These are phyloP conservation scores for Aspergillus nomiae DNA, from an alignment of 2,329 filamentous ascomycete genomes.

Conservation along the genomic window DNA sequence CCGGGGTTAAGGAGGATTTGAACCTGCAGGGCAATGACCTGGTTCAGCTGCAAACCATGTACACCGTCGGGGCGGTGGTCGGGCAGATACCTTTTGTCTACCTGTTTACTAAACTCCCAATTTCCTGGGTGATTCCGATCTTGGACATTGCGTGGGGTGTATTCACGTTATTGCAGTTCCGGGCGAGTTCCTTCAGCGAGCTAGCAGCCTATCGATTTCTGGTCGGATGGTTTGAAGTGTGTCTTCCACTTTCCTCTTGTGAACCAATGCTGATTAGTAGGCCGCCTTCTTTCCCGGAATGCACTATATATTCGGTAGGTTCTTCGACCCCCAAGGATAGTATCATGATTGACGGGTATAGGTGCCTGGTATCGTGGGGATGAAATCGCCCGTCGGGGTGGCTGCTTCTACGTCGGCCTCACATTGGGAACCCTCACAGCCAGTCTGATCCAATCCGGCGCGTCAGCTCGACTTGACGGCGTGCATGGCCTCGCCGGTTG, in stretches of 20 bases:
- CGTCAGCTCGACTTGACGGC: conserved; percentile 45
- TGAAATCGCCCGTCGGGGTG: conserved; percentile 52
- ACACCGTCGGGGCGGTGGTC: conserved; percentile 52
- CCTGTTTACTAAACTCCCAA: conserved; percentile 49
- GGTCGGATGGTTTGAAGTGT: conserved; percentile 54
- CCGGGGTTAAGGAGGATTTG: conserved; percentile 56
- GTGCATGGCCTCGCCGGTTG: conserved; percentile 52
- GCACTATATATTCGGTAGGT: conserved; percentile 37
- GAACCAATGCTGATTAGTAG: not conserved
- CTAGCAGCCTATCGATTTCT: conserved; percentile 57
- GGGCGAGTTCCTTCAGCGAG: conserved; percentile 52
- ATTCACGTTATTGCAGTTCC: conserved; percentile 59
- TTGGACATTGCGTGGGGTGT: conserved; percentile 59
- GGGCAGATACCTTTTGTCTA: conserved; percentile 57
- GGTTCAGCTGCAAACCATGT: conserved; percentile 59
- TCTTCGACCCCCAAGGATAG: too few relatives aligned
- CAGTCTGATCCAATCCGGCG: conserved; percentile 52
- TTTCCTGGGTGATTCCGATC: conserved; percentile 55
- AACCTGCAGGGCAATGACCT: conserved; percentile 56
- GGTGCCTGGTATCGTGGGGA: conserved; percentile 54
- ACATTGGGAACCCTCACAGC: conserved; percentile 56
- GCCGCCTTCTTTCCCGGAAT: conserved; percentile 43
- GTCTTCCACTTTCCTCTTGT: too few relatives aligned
- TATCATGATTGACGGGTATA: not conserved
- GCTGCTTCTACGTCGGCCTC: conserved; percentile 55